A percentile compares a stretch with the other conserved stretches of the same genome.
Conservation (phyloP, 768 basidiomycete genomes). For the Leccinum longicurvipes region DNA sequence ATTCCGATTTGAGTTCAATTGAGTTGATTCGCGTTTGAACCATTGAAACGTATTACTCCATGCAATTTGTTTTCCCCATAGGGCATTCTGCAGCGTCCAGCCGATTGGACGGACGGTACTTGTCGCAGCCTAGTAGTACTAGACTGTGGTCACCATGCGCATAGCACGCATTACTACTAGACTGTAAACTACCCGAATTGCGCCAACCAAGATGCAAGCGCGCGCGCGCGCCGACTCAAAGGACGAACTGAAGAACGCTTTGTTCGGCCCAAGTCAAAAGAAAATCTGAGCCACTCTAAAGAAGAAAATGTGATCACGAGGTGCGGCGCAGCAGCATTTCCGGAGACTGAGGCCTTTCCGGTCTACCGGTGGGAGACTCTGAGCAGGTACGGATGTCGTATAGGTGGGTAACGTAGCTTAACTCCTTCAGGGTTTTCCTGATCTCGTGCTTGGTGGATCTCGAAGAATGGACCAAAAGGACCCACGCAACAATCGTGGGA, state of each 20-base stretch:
- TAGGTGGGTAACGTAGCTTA: conserved; percentile 23
- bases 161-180: neutral
- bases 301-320: neutral
- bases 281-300: neutral
- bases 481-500: conserved; percentile 3
- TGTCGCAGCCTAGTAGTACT: too few relatives aligned
- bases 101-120: neutral
- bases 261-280: neutral
- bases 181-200: neutral
- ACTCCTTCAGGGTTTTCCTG: conserved; percentile 33
- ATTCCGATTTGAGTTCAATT: neutral
- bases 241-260: neutral
- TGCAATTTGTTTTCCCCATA: neutral
- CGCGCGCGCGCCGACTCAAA: neutral
- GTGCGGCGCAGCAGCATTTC: neutral
- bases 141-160: neutral
- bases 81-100: neutral
- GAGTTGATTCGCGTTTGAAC: neutral
- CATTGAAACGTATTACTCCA: neutral
- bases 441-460: conserved; percentile 25
- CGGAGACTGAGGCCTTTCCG: neutral
- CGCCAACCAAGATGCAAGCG: neutral
- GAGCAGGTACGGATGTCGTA: conserved; percentile 10
- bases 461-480: neutral
- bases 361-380: neutral